Base-by-base conservation (phyloP, 495 filamentous ascomycete species). In the Podospora pseudopauciseta region DNA sequence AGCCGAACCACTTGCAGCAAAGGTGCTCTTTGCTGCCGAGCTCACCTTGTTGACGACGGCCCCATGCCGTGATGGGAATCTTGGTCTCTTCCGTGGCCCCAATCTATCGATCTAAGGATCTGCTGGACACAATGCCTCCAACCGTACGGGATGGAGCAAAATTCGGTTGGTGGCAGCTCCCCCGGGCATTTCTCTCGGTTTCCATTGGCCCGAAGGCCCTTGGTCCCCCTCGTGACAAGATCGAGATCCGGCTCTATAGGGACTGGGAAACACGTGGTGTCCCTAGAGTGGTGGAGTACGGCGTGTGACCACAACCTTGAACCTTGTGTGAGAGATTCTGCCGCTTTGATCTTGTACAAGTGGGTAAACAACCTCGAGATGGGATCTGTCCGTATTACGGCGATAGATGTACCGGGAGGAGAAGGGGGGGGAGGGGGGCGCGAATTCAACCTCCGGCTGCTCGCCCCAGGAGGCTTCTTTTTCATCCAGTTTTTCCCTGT, bases 231-330 rank as follows among this genome's bases (percentile, higher is more conserved):
- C 30, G 13, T 58, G 55, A 58, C 55, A 58, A 63, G 30, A 63
- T 63, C 61, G 59, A 63, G 61, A 63, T 63, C 61, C 30, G 16
- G 59, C 16, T 61, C 16, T 23, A 20, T 19, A n/a, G 27, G 32
- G 16, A 44, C 27, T 19, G 30, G 60, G 60, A 63, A 63, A 63
- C 61, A 63, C 61, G 61, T 63, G 61, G 61, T 34, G 19, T 63
- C n/a, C 61, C 61, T 63, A 28, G 61, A 63, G 27, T 63, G 61
- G 61, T 39, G 61, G 30, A 32, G 34, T 18, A 44, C 20, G 28
- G 28, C 7, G n/a, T 63, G 16, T 19, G 19, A 32, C 30, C 18
- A n/a, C 15, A 39, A 32, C 34, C 61, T 63, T 49, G 61, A 18
- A 30, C 30, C 11, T 49, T 49, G 23, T 23, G 23, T 23, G 23